Evolutionary conservation across 345 rosid species (phyloP), one percentile per base, ranked within the genome.

Genomic region (Cardamine chenopodiifolia): DNA sequence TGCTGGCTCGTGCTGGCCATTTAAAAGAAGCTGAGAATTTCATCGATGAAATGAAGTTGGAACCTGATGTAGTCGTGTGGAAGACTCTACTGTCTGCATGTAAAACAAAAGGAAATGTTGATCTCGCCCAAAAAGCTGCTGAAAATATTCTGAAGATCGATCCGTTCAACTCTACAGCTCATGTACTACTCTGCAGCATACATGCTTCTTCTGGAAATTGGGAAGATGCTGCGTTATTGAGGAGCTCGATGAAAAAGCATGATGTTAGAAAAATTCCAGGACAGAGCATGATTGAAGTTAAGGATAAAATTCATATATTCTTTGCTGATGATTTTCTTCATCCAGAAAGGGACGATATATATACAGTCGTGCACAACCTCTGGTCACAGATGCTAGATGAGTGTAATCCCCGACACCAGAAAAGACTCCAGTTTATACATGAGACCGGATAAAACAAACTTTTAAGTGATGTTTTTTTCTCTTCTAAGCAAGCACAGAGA

Each of bases 231-330:
- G 89, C 93, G 13, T 83, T 79, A 53, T 49, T 89, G 73, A 81
- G 91, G 61, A 82, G 60, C 64, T 71, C 65, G 15, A 92, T 90
- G 97, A 92, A 82, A 71, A 78, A 74, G 55, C 82, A 62, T 4
- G 83, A 83, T 20, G 78, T 86, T 13, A 83, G 77, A 73, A 87
- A 92, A 82, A 70, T 79, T 65, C 93, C 95, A 6, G 95, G 97
- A 35, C 89, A 85, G 75, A 92, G 98, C 80, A 86, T 93, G 95
- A 85, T 89, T 25, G 95, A 87, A 74, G 75, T 90, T 60, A 68
- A 82, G 71, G 74, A 78, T 15, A 62, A 53, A 25, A 73, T 83
- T 40, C 90, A 90, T 76, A 73, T 84, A 59, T 90, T 92, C 74
- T 60, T 85, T 72, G 95, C 90, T 23, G 83, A 83, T 54, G 95